Evolutionary conservation across 2,329 filamentous ascomycete species (phyloP).

Genomic region (Cordyceps tenuipes): DNA sequence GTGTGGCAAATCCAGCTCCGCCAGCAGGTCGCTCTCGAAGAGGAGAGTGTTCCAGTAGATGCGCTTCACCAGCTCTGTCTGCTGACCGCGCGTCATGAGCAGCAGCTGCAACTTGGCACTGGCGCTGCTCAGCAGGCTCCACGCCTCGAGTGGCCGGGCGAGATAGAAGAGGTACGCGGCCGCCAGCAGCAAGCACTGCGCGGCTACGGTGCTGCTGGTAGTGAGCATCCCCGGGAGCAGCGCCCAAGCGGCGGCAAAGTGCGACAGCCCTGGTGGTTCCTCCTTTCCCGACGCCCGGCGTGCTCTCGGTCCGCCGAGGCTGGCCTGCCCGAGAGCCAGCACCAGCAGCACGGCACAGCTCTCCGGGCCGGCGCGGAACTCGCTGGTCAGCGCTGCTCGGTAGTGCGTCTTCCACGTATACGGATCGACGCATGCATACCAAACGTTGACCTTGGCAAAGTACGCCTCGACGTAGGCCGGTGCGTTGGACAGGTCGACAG

Average conservation of each 20-base stretch:
- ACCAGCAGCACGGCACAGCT: conserved; percentile 77
- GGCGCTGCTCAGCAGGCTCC: conserved; percentile 70
- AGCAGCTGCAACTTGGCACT: conserved; percentile 76
- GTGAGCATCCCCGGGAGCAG: conserved; percentile 67
- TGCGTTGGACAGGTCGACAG: conserved; percentile 66
- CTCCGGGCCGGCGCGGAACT: conserved; percentile 70
- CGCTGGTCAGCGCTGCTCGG: conserved; percentile 63
- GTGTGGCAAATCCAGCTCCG: conserved; percentile 72
- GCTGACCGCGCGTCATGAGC: conserved; percentile 56
- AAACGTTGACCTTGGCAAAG: conserved; percentile 73
- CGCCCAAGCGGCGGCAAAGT: conserved; percentile 74
- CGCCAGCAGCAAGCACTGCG: conserved; percentile 72
- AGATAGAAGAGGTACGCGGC: conserved; percentile 78
- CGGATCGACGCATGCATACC: conserved; percentile 80
- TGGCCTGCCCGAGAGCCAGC: conserved; percentile 68
- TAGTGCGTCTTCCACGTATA: conserved; percentile 73
- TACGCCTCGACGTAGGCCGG: conserved; percentile 69
- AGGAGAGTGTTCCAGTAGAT: conserved; percentile 80
- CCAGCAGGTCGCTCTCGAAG: conserved; percentile 72
- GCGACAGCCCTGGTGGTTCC: conserved; percentile 64
- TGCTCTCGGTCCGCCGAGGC: conserved; percentile 67
- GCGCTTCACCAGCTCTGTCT: conserved; percentile 65
- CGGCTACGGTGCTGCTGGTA: conserved; percentile 66
- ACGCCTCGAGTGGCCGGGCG: conserved; percentile 73
- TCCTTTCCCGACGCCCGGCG: conserved; percentile 43